Evolutionary conservation across 1,284 basidiomycete species (phyloP).

Genomic region (Quambalaria eucalypti): DNA sequence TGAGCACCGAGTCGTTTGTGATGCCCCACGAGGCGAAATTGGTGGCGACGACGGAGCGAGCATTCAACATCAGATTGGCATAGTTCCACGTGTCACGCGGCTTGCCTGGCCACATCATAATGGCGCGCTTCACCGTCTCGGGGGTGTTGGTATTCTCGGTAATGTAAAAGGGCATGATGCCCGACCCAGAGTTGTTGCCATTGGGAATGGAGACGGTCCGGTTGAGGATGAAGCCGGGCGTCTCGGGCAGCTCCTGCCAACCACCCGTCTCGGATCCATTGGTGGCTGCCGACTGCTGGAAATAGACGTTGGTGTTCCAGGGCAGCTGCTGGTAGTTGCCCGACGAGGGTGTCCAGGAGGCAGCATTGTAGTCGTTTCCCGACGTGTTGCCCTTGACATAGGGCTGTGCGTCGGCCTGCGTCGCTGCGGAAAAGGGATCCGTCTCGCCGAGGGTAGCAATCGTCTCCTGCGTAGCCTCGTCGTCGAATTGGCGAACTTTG

Average conservation of each 20-base stretch:
- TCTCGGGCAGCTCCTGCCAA: conserved; percentile 19
- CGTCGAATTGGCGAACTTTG: not conserved
- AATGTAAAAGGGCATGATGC: conserved; percentile 30
- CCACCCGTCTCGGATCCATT: conserved; percentile 7
- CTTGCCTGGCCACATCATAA: conserved; percentile 32
- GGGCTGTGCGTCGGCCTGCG: not conserved
- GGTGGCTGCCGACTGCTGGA: not conserved
- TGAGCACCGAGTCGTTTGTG: conserved; percentile 17
- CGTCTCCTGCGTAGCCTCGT: not conserved
- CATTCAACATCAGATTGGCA: conserved; percentile 30
- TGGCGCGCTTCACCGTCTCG: conserved; percentile 24
- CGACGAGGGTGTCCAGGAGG: not conserved
- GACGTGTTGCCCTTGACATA: not conserved
- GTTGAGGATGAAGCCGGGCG: conserved; percentile 29
- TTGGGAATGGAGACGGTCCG: conserved; percentile 17
- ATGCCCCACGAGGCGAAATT: conserved; percentile 11
- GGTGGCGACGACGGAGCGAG: conserved; percentile 16
- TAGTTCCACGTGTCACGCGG: conserved; percentile 42
- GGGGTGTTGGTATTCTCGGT: conserved; percentile 17
- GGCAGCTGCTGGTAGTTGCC: not conserved
- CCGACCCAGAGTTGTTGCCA: not conserved
- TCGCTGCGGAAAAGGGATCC: not conserved
- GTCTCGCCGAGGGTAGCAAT: not conserved
- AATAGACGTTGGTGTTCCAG: not conserved
- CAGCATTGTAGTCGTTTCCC: not conserved